Evolutionary conservation across 2,329 filamentous ascomycete species (phyloP).

Genomic region (Aspergillus luchuensis): DNA sequence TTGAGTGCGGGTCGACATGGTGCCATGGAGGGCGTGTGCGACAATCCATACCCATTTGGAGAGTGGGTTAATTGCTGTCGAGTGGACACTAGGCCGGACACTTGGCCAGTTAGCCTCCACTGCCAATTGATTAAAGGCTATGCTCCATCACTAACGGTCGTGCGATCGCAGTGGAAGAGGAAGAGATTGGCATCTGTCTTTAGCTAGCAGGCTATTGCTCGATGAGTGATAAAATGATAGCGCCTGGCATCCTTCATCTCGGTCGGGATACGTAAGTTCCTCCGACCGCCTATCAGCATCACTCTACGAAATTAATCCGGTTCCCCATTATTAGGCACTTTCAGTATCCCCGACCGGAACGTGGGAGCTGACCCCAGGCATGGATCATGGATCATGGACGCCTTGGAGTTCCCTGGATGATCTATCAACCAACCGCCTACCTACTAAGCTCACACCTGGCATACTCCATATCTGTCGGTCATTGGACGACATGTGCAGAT

Average conservation of each 20-base stretch:
- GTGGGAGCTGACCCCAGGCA: not conserved
- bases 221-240: not conserved
- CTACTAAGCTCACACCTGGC: not conserved
- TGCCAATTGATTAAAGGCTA: not conserved
- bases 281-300: not conserved
- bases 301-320: not conserved
- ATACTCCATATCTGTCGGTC: no score
- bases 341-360: slow-evolving; percentile 3
- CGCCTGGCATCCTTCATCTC: not conserved
- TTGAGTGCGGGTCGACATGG: slow-evolving; percentile 4
- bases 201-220: not conserved
- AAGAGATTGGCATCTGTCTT: not conserved
- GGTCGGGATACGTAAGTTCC: not conserved
- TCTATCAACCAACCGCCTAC: not conserved
- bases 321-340: not conserved
- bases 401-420: not conserved
- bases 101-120: not conserved
- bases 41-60: slow-evolving; percentile 1
- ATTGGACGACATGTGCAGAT: no score
- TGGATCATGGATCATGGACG: not conserved
- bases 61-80: not conserved
- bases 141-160: not conserved
- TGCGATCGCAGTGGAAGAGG: not conserved
- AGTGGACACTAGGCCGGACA: not conserved
- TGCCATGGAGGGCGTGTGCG: slow-evolving; percentile 1